Conservation (phyloP, 2,329 filamentous ascomycete species). For the Verticillium isaacii region DNA sequence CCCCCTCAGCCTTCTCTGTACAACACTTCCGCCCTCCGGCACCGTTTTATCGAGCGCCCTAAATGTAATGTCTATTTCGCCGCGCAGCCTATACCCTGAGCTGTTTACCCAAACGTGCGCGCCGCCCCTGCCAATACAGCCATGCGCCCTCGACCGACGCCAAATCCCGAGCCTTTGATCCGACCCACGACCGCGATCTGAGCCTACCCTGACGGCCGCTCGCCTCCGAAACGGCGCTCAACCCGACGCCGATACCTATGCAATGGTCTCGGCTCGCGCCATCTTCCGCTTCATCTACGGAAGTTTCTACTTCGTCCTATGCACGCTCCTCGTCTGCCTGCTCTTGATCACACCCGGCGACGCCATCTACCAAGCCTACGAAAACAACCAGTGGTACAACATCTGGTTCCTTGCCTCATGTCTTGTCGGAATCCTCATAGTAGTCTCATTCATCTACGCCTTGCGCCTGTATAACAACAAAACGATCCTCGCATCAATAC, state of each 20-base stretch:
- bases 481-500: slow-evolving; percentile 73
- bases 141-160: slow-evolving; percentile 15
- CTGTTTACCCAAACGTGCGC: not conserved
- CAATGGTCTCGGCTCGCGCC: slow-evolving; percentile 40
- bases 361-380: slow-evolving; percentile 70
- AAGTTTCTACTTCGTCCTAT: slow-evolving; percentile 71
- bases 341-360: slow-evolving; percentile 79
- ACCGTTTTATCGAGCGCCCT: slow-evolving; percentile 1
- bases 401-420: slow-evolving; percentile 74
- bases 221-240: not conserved
- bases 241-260: slow-evolving; percentile 11
- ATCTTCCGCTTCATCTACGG: slow-evolving; percentile 79
- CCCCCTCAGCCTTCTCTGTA: not conserved
- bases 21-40: not conserved
- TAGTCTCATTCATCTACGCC: slow-evolving; percentile 73
- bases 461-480: slow-evolving; percentile 84
- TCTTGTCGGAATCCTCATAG: slow-evolving; percentile 67
- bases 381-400: slow-evolving; percentile 66
- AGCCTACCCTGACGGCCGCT: slow-evolving; percentile 8
- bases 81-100: not conserved
- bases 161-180: slow-evolving; percentile 15
- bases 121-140: slow-evolving; percentile 5
- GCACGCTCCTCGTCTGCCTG: slow-evolving; percentile 66
- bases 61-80: not conserved
- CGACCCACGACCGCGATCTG: slow-evolving; percentile 7